Percentiles rank a stretch among this genome's conserved stretches.
phyloP scores from a whole-genome alignment of 164 flowering plant species.

The Vitis rupestris region DNA sequence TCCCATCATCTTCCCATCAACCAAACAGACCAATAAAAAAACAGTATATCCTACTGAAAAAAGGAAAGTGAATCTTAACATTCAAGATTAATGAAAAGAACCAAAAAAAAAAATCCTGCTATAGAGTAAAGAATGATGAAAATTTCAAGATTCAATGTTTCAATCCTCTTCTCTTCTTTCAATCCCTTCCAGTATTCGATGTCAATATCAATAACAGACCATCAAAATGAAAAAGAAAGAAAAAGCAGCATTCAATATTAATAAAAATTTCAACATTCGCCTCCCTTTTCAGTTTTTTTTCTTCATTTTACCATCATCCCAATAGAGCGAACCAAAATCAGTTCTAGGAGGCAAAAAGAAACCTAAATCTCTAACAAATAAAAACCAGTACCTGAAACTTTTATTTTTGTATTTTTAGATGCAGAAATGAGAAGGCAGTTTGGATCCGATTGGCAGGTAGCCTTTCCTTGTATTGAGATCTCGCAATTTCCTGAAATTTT shows the following conservation, averaged over 20 bases:
- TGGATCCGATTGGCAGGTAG: conserved; percentile 27
- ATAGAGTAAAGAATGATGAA: too few species aligned
- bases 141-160: too few species aligned
- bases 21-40: background rate
- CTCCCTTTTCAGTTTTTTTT: too few species aligned
- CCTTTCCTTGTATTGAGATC: conserved; percentile 42
- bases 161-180: too few species aligned
- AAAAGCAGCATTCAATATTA: background rate
- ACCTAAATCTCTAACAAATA: too few species aligned
- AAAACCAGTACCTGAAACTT: conserved; percentile 42
- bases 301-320: too few species aligned
- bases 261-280: too few species aligned
- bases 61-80: background rate
- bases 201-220: background rate
- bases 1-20: background rate
- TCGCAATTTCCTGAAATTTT: conserved; percentile 50
- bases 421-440: conserved; percentile 41
- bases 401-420: conserved; percentile 31
- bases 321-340: background rate
- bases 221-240: background rate
- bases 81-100: too few species aligned
- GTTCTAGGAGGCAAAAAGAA: too few species aligned
- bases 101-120: too few species aligned
- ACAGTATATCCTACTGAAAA: too few species aligned
- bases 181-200: too few species aligned